phyloP scores from a whole-genome alignment of 2,329 filamentous ascomycete species.

The Pseudofabraea citricarpa region DNA sequence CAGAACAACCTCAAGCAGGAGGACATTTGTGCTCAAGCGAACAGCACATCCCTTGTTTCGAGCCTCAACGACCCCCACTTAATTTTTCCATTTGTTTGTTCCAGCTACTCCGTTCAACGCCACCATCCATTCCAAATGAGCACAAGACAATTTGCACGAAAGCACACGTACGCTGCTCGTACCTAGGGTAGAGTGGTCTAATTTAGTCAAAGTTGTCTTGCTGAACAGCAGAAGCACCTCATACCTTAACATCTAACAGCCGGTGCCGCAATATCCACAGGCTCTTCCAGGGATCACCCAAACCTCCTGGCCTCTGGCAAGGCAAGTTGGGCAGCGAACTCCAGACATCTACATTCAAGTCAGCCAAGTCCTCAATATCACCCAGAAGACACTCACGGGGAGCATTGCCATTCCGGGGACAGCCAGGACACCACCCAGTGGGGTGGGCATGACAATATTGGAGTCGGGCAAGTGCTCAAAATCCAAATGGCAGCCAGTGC shows the following conservation, averaged over 20 bases:
- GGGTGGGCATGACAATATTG: not conserved
- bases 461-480: not conserved
- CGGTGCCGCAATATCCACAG: conserved; percentile 46
- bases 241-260: conserved; percentile 14
- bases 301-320: conserved; percentile 42
- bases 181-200: too few species aligned
- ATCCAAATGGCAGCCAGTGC: not conserved
- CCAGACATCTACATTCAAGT: conserved; percentile 36
- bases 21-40: too few species aligned
- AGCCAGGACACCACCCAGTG: conserved; percentile 7
- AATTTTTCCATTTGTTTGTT: too few species aligned
- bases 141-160: too few species aligned
- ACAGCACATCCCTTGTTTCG: too few species aligned
- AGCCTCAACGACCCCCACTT: too few species aligned
- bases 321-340: conserved; percentile 47
- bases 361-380: conserved; percentile 3
- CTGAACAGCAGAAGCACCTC: too few species aligned
- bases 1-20: too few species aligned
- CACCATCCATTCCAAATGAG: not conserved
- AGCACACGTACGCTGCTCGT: too few species aligned
- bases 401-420: conserved; percentile 12
- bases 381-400: not conserved
- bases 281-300: conserved; percentile 51
- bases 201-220: too few species aligned
- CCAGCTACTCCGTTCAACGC: not conserved